Percentiles rank a stretch among this genome's conserved stretches.
phyloP scores from a whole-genome alignment of 2,329 filamentous ascomycete genomes.

The Didymella glomerata region DNA sequence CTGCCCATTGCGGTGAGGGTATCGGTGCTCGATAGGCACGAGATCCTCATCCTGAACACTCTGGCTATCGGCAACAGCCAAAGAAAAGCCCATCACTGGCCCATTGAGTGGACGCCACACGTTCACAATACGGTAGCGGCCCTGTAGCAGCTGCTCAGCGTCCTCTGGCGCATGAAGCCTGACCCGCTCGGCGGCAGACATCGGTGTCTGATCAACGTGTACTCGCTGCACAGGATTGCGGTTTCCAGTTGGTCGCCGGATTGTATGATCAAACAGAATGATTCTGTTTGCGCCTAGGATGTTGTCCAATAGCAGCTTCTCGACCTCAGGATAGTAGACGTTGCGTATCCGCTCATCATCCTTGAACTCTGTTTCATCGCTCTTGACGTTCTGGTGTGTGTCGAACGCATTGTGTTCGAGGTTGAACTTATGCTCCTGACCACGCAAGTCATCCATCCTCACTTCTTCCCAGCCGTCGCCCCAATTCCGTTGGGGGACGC shows the following conservation, averaged over 20 bases:
- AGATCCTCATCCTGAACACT: conserved; percentile 69
- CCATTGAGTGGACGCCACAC: conserved; percentile 77
- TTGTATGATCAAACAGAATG: conserved; percentile 86
- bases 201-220: conserved; percentile 83
- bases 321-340: conserved; percentile 86
- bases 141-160: conserved; percentile 70
- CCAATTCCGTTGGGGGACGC: conserved; percentile 72
- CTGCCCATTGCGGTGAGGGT: conserved; percentile 74
- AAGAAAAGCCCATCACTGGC: conserved; percentile 64
- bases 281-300: conserved; percentile 73
- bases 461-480: conserved; percentile 59
- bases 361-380: conserved; percentile 66
- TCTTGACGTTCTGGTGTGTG: conserved; percentile 66
- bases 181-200: conserved; percentile 73
- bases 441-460: conserved; percentile 75
- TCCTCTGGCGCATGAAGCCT: conserved; percentile 71
- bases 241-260: conserved; percentile 72
- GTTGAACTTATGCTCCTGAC: conserved; percentile 69
- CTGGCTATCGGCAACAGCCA: conserved; percentile 65
- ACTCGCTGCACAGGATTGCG: conserved; percentile 75
- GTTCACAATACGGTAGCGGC: conserved; percentile 84
- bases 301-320: conserved; percentile 71
- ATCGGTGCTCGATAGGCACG: conserved; percentile 76
- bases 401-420: conserved; percentile 81
- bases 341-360: conserved; percentile 73